Percentiles rank a stretch among this genome's conserved stretches.
Evolutionary conservation across 2,329 filamentous ascomycete genomes (phyloP).

Genomic region (Chaetomium olivaceum): DNA sequence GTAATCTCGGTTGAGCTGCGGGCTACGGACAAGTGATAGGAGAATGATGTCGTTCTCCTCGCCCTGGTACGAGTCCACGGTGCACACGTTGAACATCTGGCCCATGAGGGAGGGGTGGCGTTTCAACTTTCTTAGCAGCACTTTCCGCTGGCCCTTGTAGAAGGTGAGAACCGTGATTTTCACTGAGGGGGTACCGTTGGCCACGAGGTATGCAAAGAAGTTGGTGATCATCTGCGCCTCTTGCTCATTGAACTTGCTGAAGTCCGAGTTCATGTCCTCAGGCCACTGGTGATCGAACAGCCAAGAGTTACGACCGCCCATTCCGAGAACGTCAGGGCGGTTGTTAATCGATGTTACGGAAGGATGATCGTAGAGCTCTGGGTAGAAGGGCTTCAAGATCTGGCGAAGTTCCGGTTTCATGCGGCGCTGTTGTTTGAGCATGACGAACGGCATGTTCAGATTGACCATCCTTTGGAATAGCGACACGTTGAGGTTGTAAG

Average conservation of each 20-base stretch:
- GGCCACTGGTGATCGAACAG: slow-evolving; percentile 57
- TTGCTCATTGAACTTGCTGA: slow-evolving; percentile 66
- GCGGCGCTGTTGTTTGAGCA: slow-evolving; percentile 66
- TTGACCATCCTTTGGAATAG: slow-evolving; percentile 78
- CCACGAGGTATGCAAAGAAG: slow-evolving; percentile 70
- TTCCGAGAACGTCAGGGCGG: slow-evolving; percentile 48
- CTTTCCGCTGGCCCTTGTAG: slow-evolving; percentile 79
- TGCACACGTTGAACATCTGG: slow-evolving; percentile 61
- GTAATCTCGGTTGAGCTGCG: slow-evolving; percentile 43
- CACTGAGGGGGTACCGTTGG: slow-evolving; percentile 60
- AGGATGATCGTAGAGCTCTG: slow-evolving; percentile 46
- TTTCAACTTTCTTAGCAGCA: slow-evolving; percentile 54
- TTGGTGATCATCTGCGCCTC: slow-evolving; percentile 77
- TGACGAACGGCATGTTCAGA: slow-evolving; percentile 62
- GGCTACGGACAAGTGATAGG: slow-evolving; percentile 77
- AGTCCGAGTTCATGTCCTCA: slow-evolving; percentile 63
- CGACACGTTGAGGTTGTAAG: slow-evolving; percentile 70
- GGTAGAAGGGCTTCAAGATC: slow-evolving; percentile 52
- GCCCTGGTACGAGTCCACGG: slow-evolving; percentile 87
- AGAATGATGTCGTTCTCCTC: slow-evolving; percentile 86
- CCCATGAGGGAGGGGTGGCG: slow-evolving; percentile 36
- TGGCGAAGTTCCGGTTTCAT: slow-evolving; percentile 51
- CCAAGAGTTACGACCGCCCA: slow-evolving; percentile 36
- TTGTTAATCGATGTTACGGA: slow-evolving; percentile 39
- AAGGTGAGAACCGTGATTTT: slow-evolving; percentile 83